Evolutionary conservation across 2,329 filamentous ascomycete genomes (phyloP).

Genomic region (Colletotrichum tanaceti): DNA sequence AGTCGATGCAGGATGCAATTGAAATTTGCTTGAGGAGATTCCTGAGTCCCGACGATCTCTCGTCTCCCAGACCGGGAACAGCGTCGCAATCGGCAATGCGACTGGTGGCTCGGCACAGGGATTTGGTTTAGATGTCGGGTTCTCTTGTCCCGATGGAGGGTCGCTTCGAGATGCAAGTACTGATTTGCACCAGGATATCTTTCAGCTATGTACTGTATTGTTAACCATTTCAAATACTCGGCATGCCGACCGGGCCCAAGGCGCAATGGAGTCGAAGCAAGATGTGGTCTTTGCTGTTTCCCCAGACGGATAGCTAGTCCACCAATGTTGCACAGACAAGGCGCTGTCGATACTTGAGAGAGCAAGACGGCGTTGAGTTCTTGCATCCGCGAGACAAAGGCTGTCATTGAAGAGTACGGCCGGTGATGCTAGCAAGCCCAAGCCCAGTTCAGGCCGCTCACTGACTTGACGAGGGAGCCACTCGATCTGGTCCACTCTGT

Average conservation of each 20-base stretch:
- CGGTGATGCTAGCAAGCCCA: slow-evolving; percentile 7
- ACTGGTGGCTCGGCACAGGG: slow-evolving; percentile 8
- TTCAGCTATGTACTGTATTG: slow-evolving; percentile 29
- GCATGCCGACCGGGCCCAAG: not conserved
- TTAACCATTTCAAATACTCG: too few species aligned
- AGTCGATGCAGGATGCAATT: slow-evolving; percentile 16
- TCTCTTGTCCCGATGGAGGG: slow-evolving; percentile 6
- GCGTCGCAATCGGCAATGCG: slow-evolving; percentile 10
- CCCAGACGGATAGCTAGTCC: not conserved
- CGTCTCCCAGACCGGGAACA: not conserved
- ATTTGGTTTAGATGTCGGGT: not conserved
- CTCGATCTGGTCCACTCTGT: not conserved
- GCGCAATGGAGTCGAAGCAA: not conserved
- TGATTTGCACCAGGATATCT: slow-evolving; percentile 22
- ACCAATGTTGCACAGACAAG: not conserved
- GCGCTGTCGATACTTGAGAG: not conserved
- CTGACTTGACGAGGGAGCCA: not conserved
- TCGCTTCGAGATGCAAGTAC: slow-evolving; percentile 13
- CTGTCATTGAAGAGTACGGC: slow-evolving; percentile 15
- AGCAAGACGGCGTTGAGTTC: not conserved
- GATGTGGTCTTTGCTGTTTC: slow-evolving; percentile 3
- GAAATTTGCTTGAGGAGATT: not conserved
- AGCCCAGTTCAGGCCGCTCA: not conserved
- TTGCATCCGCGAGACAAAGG: slow-evolving; percentile 12
- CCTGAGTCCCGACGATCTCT: slow-evolving; percentile 2